A percentile compares a stretch with the other conserved stretches of the same genome.
Conservation (phyloP, 768 basidiomycete genomes). For the Pulveroboletus sp. region DNA sequence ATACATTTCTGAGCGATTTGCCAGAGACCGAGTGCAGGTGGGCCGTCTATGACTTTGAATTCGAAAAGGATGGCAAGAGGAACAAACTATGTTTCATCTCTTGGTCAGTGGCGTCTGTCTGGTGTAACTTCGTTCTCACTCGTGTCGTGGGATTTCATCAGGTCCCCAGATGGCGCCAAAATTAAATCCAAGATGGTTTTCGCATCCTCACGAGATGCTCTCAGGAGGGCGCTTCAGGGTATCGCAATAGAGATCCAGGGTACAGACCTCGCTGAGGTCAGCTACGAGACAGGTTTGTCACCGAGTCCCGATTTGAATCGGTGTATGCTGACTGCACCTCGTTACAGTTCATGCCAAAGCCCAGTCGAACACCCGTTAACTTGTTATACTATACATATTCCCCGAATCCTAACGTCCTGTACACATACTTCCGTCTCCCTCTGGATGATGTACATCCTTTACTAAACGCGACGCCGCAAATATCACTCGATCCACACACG, state of each 20-base stretch:
- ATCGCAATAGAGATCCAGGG: slow-evolving; percentile 83
- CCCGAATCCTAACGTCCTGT: slow-evolving; percentile 5
- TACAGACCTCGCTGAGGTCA: slow-evolving; percentile 70
- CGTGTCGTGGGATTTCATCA: slow-evolving; percentile 29
- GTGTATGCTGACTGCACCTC: slow-evolving; percentile 4
- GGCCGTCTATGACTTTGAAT: slow-evolving; percentile 91
- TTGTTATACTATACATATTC: slow-evolving; percentile 6
- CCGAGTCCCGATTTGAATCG: not conserved
- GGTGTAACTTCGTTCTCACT: not conserved
- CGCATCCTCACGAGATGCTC: slow-evolving; percentile 85
- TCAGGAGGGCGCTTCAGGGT: slow-evolving; percentile 73
- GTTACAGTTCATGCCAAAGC: slow-evolving; percentile 19
- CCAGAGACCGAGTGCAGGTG: slow-evolving; percentile 75
- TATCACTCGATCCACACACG: slow-evolving; percentile 5
- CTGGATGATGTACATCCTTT: not conserved
- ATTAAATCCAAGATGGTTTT: slow-evolving; percentile 92
- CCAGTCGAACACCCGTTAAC: slow-evolving; percentile 11
- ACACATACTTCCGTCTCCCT: no score
- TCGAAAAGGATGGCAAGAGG: slow-evolving; percentile 68
- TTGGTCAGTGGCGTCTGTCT: slow-evolving; percentile 61
- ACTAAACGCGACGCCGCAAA: slow-evolving; percentile 1
- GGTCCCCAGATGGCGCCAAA: slow-evolving; percentile 84
- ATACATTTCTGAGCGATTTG: slow-evolving; percentile 67
- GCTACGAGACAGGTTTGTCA: slow-evolving; percentile 60
- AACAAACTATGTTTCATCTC: slow-evolving; percentile 84